Evolutionary conservation across 108 stramenopile species (phyloP), one percentile per base, ranked within the genome.

Genomic region (Nitzschia sp.): DNA sequence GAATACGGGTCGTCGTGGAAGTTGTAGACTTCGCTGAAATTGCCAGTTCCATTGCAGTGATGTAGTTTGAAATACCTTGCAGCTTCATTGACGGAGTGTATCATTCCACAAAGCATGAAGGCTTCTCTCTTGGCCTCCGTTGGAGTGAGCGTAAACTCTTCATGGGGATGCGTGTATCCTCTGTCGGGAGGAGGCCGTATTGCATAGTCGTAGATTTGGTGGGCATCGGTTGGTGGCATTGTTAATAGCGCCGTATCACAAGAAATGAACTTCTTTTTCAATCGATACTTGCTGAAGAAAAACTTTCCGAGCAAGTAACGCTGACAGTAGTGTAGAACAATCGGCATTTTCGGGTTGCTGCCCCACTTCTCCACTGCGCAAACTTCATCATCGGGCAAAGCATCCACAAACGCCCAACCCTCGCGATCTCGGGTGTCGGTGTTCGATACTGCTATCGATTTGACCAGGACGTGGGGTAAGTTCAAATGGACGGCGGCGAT

Each of bases 401-500:
- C 36, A 29, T 78, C 65, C 9, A 90, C 59, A 26, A 83, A 82
- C 36, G 62, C 54, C 91, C 91, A 95, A 21, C 89, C 95, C 74
- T 95, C 95, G 42, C 61, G 36, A 21, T 56, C 57, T 23, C 49
- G 45, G 11, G 42, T 59, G 35, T 28, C 35, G 53, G 75, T 76
- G n/a, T 62, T 38, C 21, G 83, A 85, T 8, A 92, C 77, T 84
- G 91, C 92, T 64, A 89, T 82, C 28, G 87, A 77, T 29, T 79
- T 59, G 26, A 90, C 70, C 9, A 85, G 64, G 26, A 81, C 79
- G 71, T 92, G 87, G 6, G 84, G 84, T n/a, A 96, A 67, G 24
- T 82, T 58, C 42, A 82, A 48, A 56, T 93, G 88, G 3, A 89
- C 93, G 4, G 93, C 91, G 6, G 95, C 95, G 26, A 94, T 69